Percentiles rank a stretch among this genome's conserved stretches.
Evolutionary conservation across 148 eudicot genomes (phyloP).

Genomic region (Simmondsia chinensis): DNA sequence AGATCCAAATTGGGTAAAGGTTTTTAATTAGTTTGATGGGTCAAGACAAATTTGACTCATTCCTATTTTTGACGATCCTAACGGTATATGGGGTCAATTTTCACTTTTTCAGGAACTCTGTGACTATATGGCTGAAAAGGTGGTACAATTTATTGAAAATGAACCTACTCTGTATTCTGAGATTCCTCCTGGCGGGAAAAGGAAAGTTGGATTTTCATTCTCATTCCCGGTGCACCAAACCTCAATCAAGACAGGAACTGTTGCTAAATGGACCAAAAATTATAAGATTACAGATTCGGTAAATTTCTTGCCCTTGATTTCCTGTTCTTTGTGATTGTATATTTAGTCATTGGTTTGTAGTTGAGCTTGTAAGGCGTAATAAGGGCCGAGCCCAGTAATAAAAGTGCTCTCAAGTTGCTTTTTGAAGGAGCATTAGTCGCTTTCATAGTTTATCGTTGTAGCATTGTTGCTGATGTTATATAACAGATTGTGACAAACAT

Average conservation of each 20-base stretch:
- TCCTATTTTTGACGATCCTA: neutral
- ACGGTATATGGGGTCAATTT: too few species aligned
- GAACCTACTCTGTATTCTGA: constrained; percentile 10
- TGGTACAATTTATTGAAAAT: constrained; percentile 11
- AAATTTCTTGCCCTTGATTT: constrained; percentile 8
- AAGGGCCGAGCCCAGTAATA: too few species aligned
- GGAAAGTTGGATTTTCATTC: constrained; percentile 40
- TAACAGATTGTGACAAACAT: too few species aligned
- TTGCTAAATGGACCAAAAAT: constrained; percentile 37
- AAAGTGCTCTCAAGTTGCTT: too few species aligned
- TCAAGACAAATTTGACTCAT: neutral
- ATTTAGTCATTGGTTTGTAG: neutral
- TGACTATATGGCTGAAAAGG: constrained; percentile 31
- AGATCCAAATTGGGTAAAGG: too few species aligned
- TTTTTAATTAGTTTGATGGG: too few species aligned
- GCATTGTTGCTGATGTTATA: too few species aligned
- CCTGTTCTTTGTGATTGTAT: neutral
- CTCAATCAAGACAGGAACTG: constrained; percentile 27
- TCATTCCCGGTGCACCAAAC: constrained; percentile 38
- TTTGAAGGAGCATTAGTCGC: too few species aligned
- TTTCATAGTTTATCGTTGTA: too few species aligned
- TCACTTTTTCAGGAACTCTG: constrained; percentile 37
- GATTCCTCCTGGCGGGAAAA: constrained; percentile 15
- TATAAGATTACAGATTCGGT: constrained; percentile 27
- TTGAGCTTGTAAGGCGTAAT: too few species aligned